Conservation (phyloP, 148 eudicot genomes). For the Rhododendron ferrugineum region DNA sequence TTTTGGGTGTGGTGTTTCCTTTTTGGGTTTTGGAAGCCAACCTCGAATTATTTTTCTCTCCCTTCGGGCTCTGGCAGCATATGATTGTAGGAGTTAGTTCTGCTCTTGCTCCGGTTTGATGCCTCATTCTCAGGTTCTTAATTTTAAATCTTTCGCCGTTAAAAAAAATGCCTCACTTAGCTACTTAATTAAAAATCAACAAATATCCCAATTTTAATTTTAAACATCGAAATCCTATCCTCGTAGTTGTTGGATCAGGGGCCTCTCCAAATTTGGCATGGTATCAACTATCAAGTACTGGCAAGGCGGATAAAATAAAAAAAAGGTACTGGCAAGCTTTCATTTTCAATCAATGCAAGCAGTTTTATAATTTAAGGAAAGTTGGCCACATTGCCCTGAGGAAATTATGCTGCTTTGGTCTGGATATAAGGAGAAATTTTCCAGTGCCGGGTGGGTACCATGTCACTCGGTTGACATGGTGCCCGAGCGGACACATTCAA, state of each 20-base stretch:
- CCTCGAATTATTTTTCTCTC: too few relatives aligned
- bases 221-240: background rate
- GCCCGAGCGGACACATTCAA: rapidly evolving
- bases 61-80: too few relatives aligned
- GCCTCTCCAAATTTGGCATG: background rate
- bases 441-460: too few relatives aligned
- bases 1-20: too few relatives aligned
- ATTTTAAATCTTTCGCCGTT: too few relatives aligned
- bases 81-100: too few relatives aligned
- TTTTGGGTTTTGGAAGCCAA: too few relatives aligned
- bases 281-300: background rate
- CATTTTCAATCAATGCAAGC: background rate
- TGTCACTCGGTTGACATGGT: too few relatives aligned
- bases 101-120: too few relatives aligned
- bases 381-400: background rate
- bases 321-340: background rate
- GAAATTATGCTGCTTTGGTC: background rate
- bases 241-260: background rate
- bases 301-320: too few relatives aligned
- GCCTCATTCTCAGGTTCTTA: too few relatives aligned
- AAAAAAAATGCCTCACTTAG: background rate
- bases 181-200: background rate
- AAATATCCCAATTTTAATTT: background rate
- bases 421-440: background rate
- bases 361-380: background rate